Evolutionary conservation across 257 asterid genomes (phyloP).

Genomic region (Henckelia pumila): DNA sequence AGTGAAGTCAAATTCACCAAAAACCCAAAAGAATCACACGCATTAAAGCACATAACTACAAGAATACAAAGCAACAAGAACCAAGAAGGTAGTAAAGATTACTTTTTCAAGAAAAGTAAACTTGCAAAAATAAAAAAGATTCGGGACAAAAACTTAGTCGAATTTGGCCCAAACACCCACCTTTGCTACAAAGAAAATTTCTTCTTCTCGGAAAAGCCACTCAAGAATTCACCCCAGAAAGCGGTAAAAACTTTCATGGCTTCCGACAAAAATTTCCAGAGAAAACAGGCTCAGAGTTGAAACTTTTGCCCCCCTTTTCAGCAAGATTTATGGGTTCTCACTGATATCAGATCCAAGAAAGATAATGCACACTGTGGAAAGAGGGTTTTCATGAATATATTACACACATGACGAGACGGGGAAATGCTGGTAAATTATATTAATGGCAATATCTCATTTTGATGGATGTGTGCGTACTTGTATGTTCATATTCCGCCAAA

Average conservation of each 20-base stretch:
- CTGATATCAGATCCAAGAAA: slow-evolving; percentile 46
- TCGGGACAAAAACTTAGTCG: slow-evolving; percentile 1
- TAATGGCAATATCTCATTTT: not conserved
- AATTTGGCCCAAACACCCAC: slow-evolving; percentile 30
- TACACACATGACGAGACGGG: not conserved
- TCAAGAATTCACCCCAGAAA: slow-evolving; percentile 39
- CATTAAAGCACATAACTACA: slow-evolving; percentile 22
- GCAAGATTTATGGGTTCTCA: slow-evolving; percentile 31
- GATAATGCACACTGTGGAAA: slow-evolving; percentile 52
- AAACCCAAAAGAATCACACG: slow-evolving; percentile 25
- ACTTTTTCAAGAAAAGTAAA: no score
- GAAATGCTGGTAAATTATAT: not conserved
- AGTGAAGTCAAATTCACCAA: slow-evolving; percentile 31
- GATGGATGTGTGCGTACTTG: not conserved
- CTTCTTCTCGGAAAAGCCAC: slow-evolving; percentile 31
- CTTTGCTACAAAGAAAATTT: slow-evolving; percentile 31
- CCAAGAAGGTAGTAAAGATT: not conserved
- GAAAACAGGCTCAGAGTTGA: slow-evolving; percentile 29
- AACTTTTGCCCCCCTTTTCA: slow-evolving; percentile 25
- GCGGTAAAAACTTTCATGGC: slow-evolving; percentile 46
- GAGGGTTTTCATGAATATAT: slow-evolving; percentile 10
- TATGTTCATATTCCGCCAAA: not conserved
- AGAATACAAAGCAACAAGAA: slow-evolving; percentile 8
- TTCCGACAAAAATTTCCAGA: slow-evolving; percentile 34
- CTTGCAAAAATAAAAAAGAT: slow-evolving; percentile 13